Base-by-base conservation (phyloP, 2,329 filamentous ascomycete genomes). In the Colletotrichum sp. region DNA sequence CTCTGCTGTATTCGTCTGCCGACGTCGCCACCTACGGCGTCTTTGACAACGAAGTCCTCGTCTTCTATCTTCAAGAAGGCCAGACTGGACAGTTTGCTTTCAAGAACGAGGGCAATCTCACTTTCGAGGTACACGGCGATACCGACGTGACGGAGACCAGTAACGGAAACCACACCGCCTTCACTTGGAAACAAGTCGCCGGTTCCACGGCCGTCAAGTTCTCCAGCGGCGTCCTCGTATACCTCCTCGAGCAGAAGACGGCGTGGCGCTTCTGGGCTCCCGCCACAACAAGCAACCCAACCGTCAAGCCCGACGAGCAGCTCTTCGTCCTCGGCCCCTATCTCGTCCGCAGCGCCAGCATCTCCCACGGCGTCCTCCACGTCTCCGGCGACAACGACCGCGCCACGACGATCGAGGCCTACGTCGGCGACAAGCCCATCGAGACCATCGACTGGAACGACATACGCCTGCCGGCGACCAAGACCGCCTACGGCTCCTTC, bases 311-410 rank as follows among this genome's bases (percentile, higher is more conserved):
- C 0, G 78, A 86, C 66, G 80, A 90, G 0, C 79, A 88, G 84
- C 86, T 94, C 26, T 91, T 95, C 60, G 83, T 93, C 64, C 90
- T 92, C 75, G 92, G 90, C 0, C 90, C 91, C 9, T 94, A 94
- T 78, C 87, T 95, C 0, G 82, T 94, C 52, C 90, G 93, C 13
- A 91, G 89, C 0, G 92, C 92, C 0, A 87, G 87, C 5, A 82
- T 93, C 2, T 79, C 89, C 8, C 91, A 89, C 4, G 85, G 84
- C 24, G 87, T 88, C 3, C 86, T 96, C 7, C 86, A 89, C 16
- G 82, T 96, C 7, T 90, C 89, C 4, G 94, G 93, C 6, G 94
- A 96, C 79, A 88, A 96, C 77, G 96, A 96, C 79, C 84, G 87
- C 4, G 83, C 88, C 1, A 95, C 94, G 0, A 92, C 92, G 0